These are phyloP conservation scores for Groenewaldozyma auringiensis DNA, from an alignment of 1,139 yeast genomes.

Conservation along the genomic window DNA sequence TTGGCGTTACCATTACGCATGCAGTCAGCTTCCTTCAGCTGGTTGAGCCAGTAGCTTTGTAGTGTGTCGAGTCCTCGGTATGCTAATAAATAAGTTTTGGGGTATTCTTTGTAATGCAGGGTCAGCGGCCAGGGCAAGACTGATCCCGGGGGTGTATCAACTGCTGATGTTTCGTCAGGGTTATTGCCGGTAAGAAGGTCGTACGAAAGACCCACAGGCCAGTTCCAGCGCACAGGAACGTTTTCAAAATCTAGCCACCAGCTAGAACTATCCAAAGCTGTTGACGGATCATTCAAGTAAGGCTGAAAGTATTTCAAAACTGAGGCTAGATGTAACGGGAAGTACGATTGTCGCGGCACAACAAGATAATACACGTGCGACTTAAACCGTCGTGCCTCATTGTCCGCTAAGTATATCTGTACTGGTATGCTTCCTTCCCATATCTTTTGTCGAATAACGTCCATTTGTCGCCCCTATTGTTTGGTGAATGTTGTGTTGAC, in stretches of 20 bases:
- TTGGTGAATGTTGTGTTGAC: too few relatives aligned
- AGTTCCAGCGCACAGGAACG: slow-evolving; percentile 61
- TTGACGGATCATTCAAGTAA: slow-evolving; percentile 31
- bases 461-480: too few relatives aligned
- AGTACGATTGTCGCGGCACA: slow-evolving; percentile 46
- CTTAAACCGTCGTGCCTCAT: slow-evolving; percentile 18
- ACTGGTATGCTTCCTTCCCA: slow-evolving; percentile 56
- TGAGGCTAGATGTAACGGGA: slow-evolving; percentile 42
- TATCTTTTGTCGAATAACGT: slow-evolving; percentile 28
- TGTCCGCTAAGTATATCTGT: slow-evolving; percentile 28
- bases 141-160: slow-evolving; percentile 2
- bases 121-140: slow-evolving; percentile 44
- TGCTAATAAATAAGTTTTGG: slow-evolving; percentile 49
- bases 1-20: slow-evolving; percentile 68
- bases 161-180: slow-evolving; percentile 20
- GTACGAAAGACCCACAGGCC: slow-evolving; percentile 66
- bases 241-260: slow-evolving; percentile 68
- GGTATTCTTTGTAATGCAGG: slow-evolving; percentile 42
- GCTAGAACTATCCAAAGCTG: slow-evolving; percentile 27
- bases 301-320: slow-evolving; percentile 41
- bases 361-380: slow-evolving; percentile 17
- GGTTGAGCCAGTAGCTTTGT: slow-evolving; percentile 59
- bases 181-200: slow-evolving; percentile 44
- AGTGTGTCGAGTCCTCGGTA: slow-evolving; percentile 31
- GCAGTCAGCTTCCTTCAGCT: slow-evolving; percentile 70